phyloP scores from a whole-genome alignment of 2,329 filamentous ascomycete genomes.

The Penicillium sp. region DNA sequence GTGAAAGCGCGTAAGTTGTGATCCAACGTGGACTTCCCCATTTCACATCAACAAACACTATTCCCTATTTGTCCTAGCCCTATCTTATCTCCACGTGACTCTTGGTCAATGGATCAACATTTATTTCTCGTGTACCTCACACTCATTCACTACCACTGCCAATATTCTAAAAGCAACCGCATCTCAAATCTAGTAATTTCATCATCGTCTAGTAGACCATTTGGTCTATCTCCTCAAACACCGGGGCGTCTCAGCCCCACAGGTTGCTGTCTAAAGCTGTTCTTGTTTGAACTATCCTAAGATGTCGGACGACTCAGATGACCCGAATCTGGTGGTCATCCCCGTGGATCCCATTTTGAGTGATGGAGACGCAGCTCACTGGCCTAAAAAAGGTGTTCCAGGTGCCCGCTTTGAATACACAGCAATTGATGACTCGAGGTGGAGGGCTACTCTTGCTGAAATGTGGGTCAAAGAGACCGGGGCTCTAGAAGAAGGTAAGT shows the following conservation, averaged over 20 bases:
- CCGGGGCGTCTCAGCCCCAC: constrained; percentile 8
- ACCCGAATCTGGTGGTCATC: constrained; percentile 27
- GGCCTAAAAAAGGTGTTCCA: constrained; percentile 28
- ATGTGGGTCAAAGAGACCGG: constrained; percentile 50
- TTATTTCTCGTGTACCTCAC: background rate
- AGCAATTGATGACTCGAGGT: constrained; percentile 42
- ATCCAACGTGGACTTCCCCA: too few relatives aligned
- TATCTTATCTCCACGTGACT: constrained; percentile 3
- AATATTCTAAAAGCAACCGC: background rate
- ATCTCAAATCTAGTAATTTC: background rate
- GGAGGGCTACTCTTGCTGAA: constrained; percentile 49
- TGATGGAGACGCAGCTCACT: constrained; percentile 39
- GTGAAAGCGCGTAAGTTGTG: too few relatives aligned
- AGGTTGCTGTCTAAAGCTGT: background rate
- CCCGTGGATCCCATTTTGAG: constrained; percentile 36
- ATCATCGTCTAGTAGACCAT: background rate
- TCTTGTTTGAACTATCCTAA: background rate
- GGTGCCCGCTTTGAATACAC: constrained; percentile 26
- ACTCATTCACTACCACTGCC: background rate
- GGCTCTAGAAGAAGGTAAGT: constrained; percentile 38
- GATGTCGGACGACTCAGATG: constrained; percentile 16
- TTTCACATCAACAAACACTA: background rate
- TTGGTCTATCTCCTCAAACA: background rate
- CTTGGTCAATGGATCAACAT: background rate
- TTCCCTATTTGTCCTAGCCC: background rate